Evolutionary conservation across 352 stramenopile genomes (phyloP).

Genomic region (Phytophthora chlamydospora): DNA sequence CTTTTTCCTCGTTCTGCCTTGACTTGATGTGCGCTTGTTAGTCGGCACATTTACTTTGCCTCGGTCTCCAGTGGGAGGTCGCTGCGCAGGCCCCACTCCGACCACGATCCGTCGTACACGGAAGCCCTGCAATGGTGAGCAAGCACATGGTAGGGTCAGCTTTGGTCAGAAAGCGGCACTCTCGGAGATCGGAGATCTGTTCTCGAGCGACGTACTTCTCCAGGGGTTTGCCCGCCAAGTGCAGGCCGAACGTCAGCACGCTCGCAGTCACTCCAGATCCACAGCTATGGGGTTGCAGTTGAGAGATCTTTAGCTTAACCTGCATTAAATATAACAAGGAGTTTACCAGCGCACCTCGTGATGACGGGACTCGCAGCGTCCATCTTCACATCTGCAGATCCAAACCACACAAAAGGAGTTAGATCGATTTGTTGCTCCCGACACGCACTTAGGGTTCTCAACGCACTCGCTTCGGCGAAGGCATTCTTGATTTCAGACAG

Average conservation of each 20-base stretch:
- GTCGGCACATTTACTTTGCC: constrained; percentile 7
- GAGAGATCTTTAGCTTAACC: constrained; percentile 1
- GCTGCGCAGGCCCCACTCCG: constrained; percentile 78
- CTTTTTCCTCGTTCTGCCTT: background rate
- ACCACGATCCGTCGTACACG: constrained; percentile 93
- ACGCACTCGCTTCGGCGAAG: constrained; percentile 73
- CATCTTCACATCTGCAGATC: constrained; percentile 54
- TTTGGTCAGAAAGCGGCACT: constrained; percentile 2
- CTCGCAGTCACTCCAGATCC: constrained; percentile 76
- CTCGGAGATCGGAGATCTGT: background rate
- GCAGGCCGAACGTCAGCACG: constrained; percentile 69
- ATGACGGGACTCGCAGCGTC: constrained; percentile 67
- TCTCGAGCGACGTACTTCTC: constrained; percentile 52
- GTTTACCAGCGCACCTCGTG: constrained; percentile 51
- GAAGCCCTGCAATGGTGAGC: constrained; percentile 42
- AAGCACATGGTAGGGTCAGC: constrained; percentile 3
- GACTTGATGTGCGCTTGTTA: background rate
- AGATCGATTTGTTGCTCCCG: no score
- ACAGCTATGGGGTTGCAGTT: constrained; percentile 43
- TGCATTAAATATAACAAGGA: background rate
- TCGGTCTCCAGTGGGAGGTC: constrained; percentile 61
- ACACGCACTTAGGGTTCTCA: background rate
- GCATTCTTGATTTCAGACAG: constrained; percentile 73
- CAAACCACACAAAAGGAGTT: constrained; percentile 9
- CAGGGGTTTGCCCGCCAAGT: constrained; percentile 67